Percentiles rank a stretch among this genome's conserved stretches.
Evolutionary conservation across 2,329 filamentous ascomycete species (phyloP).

Genomic region (Ophiostoma ips): DNA sequence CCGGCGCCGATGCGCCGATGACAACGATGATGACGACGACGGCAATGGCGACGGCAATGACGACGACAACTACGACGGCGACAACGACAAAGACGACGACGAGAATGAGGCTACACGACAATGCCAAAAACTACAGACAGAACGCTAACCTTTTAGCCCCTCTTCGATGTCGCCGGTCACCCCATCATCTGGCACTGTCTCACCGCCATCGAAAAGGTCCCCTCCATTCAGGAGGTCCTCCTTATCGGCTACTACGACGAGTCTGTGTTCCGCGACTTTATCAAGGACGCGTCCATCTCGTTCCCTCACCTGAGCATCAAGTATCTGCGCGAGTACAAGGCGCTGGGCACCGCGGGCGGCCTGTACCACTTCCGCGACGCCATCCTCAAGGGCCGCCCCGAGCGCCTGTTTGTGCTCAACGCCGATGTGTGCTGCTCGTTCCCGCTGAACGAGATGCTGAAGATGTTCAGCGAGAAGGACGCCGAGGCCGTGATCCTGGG

Average conservation of each 20-base stretch:
- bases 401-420: constrained; percentile 94
- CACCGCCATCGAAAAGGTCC: constrained; percentile 77
- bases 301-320: constrained; percentile 83
- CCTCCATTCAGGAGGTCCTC: constrained; percentile 86
- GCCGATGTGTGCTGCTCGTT: constrained; percentile 98
- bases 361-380: constrained; percentile 99
- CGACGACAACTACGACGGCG: background rate
- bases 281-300: constrained; percentile 74
- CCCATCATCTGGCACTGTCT: constrained; percentile 98
- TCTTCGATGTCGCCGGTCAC: constrained; percentile 96
- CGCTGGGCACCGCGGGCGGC: constrained; percentile 86
- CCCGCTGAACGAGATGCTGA: constrained; percentile 89
- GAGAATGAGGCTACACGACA: background rate
- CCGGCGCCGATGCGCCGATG: no score
- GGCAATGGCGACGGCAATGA: no score
- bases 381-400: constrained; percentile 88
- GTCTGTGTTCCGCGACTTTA: constrained; percentile 91
- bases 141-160: constrained; percentile 45
- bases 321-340: constrained; percentile 95
- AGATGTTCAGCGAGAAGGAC: constrained; percentile 85
- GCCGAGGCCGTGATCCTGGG: constrained; percentile 94
- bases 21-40: background rate
- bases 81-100: no score
- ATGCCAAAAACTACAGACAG: background rate
- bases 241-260: constrained; percentile 99